Evolutionary conservation across 2,329 filamentous ascomycete genomes (phyloP).

Genomic region (Pseudocercospora fijiensis): DNA sequence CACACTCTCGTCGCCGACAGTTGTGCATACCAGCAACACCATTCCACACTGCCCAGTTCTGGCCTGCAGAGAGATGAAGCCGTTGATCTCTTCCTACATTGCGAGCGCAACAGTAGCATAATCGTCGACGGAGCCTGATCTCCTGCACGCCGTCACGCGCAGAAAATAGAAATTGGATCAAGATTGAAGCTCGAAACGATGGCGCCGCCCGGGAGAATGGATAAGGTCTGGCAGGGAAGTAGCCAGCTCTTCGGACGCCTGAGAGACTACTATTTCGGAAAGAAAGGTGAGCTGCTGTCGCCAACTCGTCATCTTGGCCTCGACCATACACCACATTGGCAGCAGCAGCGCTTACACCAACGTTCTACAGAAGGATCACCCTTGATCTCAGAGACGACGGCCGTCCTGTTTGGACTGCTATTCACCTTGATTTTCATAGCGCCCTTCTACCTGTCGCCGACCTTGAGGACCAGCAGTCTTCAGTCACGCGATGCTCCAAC

Average conservation of each 20-base stretch:
- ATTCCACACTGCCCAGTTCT: background rate
- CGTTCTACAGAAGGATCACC: conserved; percentile 22
- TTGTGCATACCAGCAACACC: background rate
- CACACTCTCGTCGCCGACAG: background rate
- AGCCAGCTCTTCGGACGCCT: conserved; percentile 17
- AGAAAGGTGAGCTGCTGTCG: conserved; percentile 15
- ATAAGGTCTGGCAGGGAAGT: conserved; percentile 16
- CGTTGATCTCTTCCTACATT: background rate
- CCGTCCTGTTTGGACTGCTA: conserved; percentile 49
- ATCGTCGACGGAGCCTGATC: background rate
- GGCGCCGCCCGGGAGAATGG: conserved; percentile 18
- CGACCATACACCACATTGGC: conserved; percentile 11
- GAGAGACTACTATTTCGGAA: conserved; percentile 20
- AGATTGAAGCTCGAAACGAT: conserved; percentile 13
- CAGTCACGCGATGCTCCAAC: conserved; percentile 84
- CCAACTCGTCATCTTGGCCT: conserved; percentile 2
- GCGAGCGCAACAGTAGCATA: background rate
- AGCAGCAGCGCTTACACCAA: conserved; percentile 10
- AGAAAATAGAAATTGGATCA: background rate
- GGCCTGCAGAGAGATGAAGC: background rate
- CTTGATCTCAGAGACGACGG: conserved; percentile 30
- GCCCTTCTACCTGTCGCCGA: conserved; percentile 80
- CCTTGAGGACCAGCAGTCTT: conserved; percentile 74
- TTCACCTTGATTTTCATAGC: conserved; percentile 89
- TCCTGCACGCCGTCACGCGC: background rate